Evolutionary conservation across 306 rosid genomes (phyloP), one percentile per base, ranked within the genome.

Genomic region (Alnus rubra): DNA sequence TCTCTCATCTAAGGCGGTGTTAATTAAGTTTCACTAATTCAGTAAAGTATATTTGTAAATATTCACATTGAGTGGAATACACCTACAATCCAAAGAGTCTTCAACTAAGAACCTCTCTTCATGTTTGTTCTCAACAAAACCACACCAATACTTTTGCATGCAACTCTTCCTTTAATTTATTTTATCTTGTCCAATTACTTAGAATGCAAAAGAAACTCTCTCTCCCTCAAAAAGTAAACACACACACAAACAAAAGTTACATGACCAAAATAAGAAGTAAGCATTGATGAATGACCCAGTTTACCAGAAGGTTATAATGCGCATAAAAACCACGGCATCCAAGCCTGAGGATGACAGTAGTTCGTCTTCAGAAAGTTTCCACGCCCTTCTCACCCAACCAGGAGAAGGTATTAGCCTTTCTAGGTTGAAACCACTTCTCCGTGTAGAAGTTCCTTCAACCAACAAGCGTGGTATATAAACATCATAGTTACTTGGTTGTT

Each of bases 351-450:
- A 54, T 37, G 87, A 75, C 53, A 91, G 80, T 64, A 95, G 79
- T 11, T 95, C 94, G 53, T 93, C 99, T 80, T 95, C 99, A 42
- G 99, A 78, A 78, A 95, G 91, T 70, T 73, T 85, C 97, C 94
- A 95, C 0, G 98, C 97, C 49, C 76, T 79, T 56, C 84, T 83
- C 48, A 95, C 78, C 98, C 98, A 95, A 73, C 87, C 86, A 37
- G 97, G 68, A 23, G 98, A 95, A 76, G 98, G 99, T 65, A 93
- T 81, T 30, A 93, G 80, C 82, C 98, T 84, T 80, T 91, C 99
- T 4, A 95, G 76, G 75, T 87, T 87, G 91, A 93, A 93, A 81
- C 13, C 45, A 75, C 83, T 86, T 56, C 79, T 80, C 74, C 79
- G 77, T 54, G 80, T 83, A 15, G 89, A 88, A 23, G 82, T 88